Evolutionary conservation across 768 basidiomycete genomes (phyloP), one percentile per base, ranked within the genome.

Genomic region (Leccinum pellstonianum): DNA sequence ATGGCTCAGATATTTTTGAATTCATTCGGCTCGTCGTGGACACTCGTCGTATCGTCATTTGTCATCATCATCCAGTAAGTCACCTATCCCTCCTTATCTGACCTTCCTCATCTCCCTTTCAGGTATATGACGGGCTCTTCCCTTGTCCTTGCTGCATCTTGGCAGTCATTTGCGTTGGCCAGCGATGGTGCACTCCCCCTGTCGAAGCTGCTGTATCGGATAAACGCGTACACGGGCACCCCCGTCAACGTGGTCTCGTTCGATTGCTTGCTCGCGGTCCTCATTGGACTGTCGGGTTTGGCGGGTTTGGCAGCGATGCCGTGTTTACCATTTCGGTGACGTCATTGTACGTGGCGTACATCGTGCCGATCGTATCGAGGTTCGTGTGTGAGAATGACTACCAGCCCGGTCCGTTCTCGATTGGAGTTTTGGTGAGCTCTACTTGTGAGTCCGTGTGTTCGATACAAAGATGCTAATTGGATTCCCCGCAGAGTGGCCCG

Each of bases 101-200:
- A 15, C 7, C 21, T 3, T 52, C 23, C 25, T 41, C 25, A 47
- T 47, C 21, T 37, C 56, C 31, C n/a, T 47, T 41, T 41, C 41
- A 77, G 77, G 55, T 77, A 75, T 58, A 78, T 80, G 75, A 77
- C 81, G 76, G 81, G 78, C n/a, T 75, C 79, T 1, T 59, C 63
- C 37, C 51, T 73, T 72, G 64, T 82, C 33, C 73, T 81, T 7
- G 78, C 79, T 1, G 75, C 82, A 19, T 83, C 82, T 2, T 78
- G 83, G 19, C 83, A 83, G 65, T 75, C 76, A 11, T 83, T 83
- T 59, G 83, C 83, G 2, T 83, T 84, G 63, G 73, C 83, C 6
- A 77, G 86, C n/a, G 83, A 86, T 60, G 83, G 83, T 11, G 84
- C 81, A 1, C 79, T 87, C 1, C 86, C 86, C 4, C 72, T 84